Evolutionary conservation across 352 stramenopile genomes (phyloP).

Genomic region (Globisporangium nunn): DNA sequence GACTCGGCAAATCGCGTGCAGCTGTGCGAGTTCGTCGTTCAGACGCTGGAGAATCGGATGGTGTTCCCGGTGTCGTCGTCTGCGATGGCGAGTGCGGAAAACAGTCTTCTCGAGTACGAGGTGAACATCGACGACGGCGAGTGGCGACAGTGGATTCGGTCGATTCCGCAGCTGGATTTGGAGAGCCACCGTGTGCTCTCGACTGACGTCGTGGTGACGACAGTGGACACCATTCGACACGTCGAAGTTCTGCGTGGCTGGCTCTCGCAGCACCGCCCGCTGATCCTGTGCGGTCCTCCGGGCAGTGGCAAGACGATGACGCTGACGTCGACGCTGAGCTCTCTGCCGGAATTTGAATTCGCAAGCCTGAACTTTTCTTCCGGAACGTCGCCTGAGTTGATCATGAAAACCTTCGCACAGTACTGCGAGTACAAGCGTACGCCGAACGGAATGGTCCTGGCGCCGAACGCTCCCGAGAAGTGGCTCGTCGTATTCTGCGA

Average conservation of each 20-base stretch:
- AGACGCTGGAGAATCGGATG: conserved; percentile 86
- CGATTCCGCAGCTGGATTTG: conserved; percentile 96
- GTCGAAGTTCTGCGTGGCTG: conserved; percentile 97
- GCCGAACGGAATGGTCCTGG: conserved; percentile 94
- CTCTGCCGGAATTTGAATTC: conserved; percentile 97
- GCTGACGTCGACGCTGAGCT: conserved; percentile 95
- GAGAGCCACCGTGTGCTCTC: conserved; percentile 95
- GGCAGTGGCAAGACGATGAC: conserved; percentile 99
- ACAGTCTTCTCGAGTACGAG: conserved; percentile 94
- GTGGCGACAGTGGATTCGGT: conserved; percentile 94
- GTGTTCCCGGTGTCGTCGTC: conserved; percentile 72
- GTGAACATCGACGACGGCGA: conserved; percentile 96
- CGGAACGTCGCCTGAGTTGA: conserved; percentile 96
- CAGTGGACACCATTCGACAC: conserved; percentile 98
- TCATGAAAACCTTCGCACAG: conserved; percentile 98
- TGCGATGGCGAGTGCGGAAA: conserved; percentile 39
- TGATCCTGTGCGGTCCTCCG: conserved; percentile 97
- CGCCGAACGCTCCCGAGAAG: conserved; percentile 91
- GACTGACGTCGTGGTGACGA: conserved; percentile 99
- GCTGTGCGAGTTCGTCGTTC: conserved; percentile 86
- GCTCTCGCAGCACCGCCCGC: conserved; percentile 93
- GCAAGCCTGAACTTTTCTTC: conserved; percentile 99
- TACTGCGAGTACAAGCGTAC: conserved; percentile 99
- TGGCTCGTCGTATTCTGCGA: conserved; percentile 99
- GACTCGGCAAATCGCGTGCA: conserved; percentile 89